Base-by-base conservation (phyloP, 73 alveolate genomes). In the Uronychia setigera region DNA sequence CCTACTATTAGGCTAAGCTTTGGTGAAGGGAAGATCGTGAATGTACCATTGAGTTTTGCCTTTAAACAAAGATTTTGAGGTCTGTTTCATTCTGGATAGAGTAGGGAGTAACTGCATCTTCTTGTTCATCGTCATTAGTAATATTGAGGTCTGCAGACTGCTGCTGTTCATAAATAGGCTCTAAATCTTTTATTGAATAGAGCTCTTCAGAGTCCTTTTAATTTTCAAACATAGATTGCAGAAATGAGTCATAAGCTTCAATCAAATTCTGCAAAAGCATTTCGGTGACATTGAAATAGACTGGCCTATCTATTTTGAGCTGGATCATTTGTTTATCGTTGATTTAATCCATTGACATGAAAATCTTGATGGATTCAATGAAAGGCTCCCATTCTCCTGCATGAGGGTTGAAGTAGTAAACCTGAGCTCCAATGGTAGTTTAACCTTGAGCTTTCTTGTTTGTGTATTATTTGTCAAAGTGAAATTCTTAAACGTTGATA, bases 371-470 rank as follows among this genome's bases (percentile, higher is more conserved):
- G 19, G 35, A 33, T 33, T 80, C 86, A 26, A 80, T 80, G 59
- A 89, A 84, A 1, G 91, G 92, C 75, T 89, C 95, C 95, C 95
- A 89, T 34, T 84, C 92, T 9, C 89, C 89, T 19, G 87, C 83
- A 11, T 29, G 35, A 0, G 92, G 76, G 33, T 89, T 89, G 31
- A 74, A 89, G 76, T 89, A 89, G 32, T 33, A 58, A 19, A 83
- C 60, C 79, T 34, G 32, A 58, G 77, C 82, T 29, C 60, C 77
- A 26, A 87, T 32, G 9, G 67, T 33, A 25, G 92, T 89, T 29
- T 78, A 80, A 28, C 92, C 95, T 0, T 67, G 75, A 0, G 80
- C 33, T 30, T 87, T 34, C 1, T 78, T 85, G 33, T 19, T 1
- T n/a, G 83, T 85, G 26, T 74, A 60, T 14, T 59, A 67, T 74